phyloP scores from a whole-genome alignment of 768 basidiomycete genomes.

The Boletus subcaerulescens region DNA sequence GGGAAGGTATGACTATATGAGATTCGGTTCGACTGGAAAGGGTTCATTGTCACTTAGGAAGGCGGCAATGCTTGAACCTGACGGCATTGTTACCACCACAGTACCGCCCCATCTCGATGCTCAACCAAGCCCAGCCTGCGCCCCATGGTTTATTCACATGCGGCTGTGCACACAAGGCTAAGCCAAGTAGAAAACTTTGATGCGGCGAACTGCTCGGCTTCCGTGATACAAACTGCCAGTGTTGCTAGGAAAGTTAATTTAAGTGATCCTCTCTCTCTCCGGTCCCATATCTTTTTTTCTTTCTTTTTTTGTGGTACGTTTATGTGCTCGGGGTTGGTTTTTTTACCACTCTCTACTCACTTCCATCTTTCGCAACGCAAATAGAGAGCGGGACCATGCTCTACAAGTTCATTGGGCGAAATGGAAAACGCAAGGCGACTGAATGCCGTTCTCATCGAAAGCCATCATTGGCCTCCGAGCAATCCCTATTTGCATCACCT shows the following conservation, averaged over 20 bases:
- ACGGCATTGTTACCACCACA: too few species aligned
- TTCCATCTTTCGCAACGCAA: background rate
- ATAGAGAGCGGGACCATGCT: slow-evolving; percentile 16
- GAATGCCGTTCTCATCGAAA: slow-evolving; percentile 2
- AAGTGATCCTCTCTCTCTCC: slow-evolving; percentile 1
- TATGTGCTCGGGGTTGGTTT: background rate
- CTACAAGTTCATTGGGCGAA: slow-evolving; percentile 29
- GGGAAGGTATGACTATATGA: too few species aligned
- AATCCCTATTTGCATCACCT: slow-evolving; percentile 8
- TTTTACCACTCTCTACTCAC: background rate
- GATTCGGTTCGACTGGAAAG: too few species aligned
- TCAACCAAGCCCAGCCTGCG: too few species aligned
- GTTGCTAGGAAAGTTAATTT: slow-evolving; percentile 22
- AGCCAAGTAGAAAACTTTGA: slow-evolving; percentile 5
- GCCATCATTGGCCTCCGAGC: slow-evolving; percentile 4
- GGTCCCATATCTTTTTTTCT: background rate
- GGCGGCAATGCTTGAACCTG: too few species aligned
- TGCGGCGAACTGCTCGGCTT: background rate
- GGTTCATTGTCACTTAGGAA: too few species aligned
- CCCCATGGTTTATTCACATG: background rate
- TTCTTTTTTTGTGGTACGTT: background rate
- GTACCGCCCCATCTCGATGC: too few species aligned
- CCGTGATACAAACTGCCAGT: slow-evolving; percentile 21
- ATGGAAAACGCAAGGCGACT: slow-evolving; percentile 25
- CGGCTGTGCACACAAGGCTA: slow-evolving; percentile 13